Percentiles rank a stretch among this genome's conserved stretches.
These are phyloP conservation scores for Aaosphaeria arxii DNA, from an alignment of 2,329 filamentous ascomycete genomes.

Conservation along the genomic window DNA sequence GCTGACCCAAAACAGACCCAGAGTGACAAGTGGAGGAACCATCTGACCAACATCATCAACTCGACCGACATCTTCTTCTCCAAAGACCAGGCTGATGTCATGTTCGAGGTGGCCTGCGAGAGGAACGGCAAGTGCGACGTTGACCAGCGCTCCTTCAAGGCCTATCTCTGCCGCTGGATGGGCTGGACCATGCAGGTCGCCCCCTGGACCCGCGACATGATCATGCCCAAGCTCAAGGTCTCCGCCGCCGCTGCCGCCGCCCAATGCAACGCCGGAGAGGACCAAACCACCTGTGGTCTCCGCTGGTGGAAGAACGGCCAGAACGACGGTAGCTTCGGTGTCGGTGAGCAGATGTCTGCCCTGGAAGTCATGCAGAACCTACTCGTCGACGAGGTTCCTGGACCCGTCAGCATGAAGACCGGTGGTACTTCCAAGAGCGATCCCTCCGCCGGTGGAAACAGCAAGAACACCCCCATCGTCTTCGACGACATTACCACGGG, in stretches of 20 bases:
- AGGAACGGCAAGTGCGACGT: conserved; percentile 44
- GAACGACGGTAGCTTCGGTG: conserved; percentile 51
- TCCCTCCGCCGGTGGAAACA: conserved; percentile 36
- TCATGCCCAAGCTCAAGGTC: conserved; percentile 52
- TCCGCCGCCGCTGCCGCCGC: conserved; percentile 57
- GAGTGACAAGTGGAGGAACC: conserved; percentile 27
- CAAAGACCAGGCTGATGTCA: conserved; percentile 34
- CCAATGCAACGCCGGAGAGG: conserved; percentile 50
- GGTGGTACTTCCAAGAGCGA: conserved; percentile 53
- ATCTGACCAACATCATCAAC: conserved; percentile 33
- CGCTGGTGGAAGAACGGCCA: conserved; percentile 40
- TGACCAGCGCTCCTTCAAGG: conserved; percentile 48
- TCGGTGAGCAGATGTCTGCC: conserved; percentile 60
- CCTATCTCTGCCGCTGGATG: conserved; percentile 44
- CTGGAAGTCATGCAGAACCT: conserved; percentile 53
- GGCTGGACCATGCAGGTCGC: conserved; percentile 40
- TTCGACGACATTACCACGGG: conserved; percentile 50
- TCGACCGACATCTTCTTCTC: conserved; percentile 43
- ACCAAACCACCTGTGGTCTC: conserved; percentile 47
- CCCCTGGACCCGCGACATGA: conserved; percentile 31
- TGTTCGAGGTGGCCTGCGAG: conserved; percentile 50
- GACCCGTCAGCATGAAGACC: conserved; percentile 46
- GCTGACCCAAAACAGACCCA: conserved; percentile 18
- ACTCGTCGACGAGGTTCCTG: conserved; percentile 27
- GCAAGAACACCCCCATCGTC: conserved; percentile 23